Percentiles rank a stretch among this genome's conserved stretches.
These are phyloP conservation scores for Pseudogymnoascus destructans DNA, from an alignment of 2,329 filamentous ascomycete species.

Conservation along the genomic window DNA sequence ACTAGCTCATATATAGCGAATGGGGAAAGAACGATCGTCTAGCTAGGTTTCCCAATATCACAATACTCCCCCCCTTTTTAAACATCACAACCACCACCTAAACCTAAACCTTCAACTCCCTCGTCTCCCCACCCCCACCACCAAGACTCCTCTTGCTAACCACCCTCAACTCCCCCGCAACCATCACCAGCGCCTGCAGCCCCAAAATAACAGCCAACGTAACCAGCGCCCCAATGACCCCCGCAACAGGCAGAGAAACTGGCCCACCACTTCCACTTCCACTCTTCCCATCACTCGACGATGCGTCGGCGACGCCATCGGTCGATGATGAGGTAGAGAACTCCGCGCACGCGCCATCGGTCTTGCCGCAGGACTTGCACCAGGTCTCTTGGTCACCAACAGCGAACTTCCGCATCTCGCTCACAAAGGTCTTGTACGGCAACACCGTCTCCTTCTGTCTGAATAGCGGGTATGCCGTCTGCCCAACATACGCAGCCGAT, in stretches of 20 bases:
- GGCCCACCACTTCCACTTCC: conserved; percentile 26
- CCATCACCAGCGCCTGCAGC: conserved; percentile 37
- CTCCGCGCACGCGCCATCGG: conserved; percentile 50
- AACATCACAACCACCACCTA: neutral
- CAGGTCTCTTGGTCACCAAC: conserved; percentile 52
- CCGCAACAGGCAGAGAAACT: conserved; percentile 59
- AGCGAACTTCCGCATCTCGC: conserved; percentile 50
- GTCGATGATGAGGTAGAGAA: conserved; percentile 25
- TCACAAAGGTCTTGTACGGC: conserved; percentile 56
- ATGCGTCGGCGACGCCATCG: conserved; percentile 18
- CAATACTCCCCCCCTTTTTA: neutral
- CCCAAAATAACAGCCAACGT: conserved; percentile 51
- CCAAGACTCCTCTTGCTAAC: conserved; percentile 36
- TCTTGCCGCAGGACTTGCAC: conserved; percentile 66
- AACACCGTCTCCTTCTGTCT: conserved; percentile 43
- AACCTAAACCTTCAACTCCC: neutral
- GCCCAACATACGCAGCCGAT: conserved; percentile 38
- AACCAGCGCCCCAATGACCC: conserved; percentile 64
- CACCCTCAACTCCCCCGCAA: conserved; percentile 44
- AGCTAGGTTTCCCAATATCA: neutral
- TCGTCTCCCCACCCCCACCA: neutral
- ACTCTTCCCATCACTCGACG: conserved; percentile 18
- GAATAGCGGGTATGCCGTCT: conserved; percentile 42
- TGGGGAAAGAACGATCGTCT: neutral
- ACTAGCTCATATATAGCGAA: neutral